Evolutionary conservation across 345 rosid species (phyloP).

Genomic region (Melaleuca quinquenervia): DNA sequence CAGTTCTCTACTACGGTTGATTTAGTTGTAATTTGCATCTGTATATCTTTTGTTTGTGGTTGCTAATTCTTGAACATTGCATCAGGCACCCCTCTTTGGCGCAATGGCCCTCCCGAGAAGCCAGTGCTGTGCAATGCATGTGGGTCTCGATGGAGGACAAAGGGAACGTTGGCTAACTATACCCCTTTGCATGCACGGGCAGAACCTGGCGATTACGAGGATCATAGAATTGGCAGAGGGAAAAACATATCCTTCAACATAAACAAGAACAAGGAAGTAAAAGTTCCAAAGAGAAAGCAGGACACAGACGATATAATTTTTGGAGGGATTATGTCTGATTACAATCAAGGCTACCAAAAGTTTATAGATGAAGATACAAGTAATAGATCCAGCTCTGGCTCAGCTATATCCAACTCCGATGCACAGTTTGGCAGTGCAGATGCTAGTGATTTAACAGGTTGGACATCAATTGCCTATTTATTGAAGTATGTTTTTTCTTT

Average conservation of each 20-base stretch:
- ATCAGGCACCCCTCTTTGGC: slow-evolving; percentile 92
- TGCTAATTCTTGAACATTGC: neutral
- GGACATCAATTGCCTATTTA: neutral
- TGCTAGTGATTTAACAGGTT: slow-evolving; percentile 93
- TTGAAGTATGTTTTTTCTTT: neutral
- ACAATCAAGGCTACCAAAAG: slow-evolving; percentile 40
- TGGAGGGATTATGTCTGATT: slow-evolving; percentile 38
- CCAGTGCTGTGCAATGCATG: slow-evolving; percentile 98
- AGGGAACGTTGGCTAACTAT: slow-evolving; percentile 78
- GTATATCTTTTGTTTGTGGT: neutral
- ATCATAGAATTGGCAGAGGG: slow-evolving; percentile 36
- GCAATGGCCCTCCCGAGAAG: slow-evolving; percentile 98
- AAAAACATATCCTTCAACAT: slow-evolving; percentile 48
- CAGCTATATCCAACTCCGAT: slow-evolving; percentile 93
- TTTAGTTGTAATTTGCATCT: neutral
- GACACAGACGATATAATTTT: slow-evolving; percentile 25
- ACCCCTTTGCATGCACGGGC: slow-evolving; percentile 72
- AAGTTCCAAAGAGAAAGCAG: slow-evolving; percentile 71
- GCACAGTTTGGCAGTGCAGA: slow-evolving; percentile 77
- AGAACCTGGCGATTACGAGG: slow-evolving; percentile 51
- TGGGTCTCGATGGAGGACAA: slow-evolving; percentile 92
- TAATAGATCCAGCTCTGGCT: slow-evolving; percentile 95
- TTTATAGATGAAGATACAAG: slow-evolving; percentile 69
- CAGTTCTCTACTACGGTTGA: neutral
- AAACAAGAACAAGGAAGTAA: slow-evolving; percentile 55